Conservation (phyloP, 2,329 filamentous ascomycete genomes). For the Fusarium piperis region DNA sequence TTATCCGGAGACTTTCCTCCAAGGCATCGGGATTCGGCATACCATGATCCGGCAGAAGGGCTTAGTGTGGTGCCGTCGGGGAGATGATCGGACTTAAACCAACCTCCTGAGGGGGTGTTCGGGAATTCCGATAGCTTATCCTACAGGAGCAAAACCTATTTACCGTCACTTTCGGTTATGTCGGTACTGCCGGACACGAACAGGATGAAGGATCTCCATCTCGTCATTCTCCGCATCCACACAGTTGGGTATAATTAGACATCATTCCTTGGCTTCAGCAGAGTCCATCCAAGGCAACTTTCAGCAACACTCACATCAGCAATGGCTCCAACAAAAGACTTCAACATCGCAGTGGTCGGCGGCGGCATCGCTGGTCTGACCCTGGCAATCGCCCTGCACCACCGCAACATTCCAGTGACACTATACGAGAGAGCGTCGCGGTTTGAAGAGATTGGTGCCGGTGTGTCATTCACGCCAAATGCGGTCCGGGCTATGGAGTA, state of each 20-base stretch:
- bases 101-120: not conserved
- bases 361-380: slow-evolving; percentile 62
- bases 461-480: slow-evolving; percentile 63
- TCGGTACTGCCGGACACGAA: not conserved
- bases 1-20: not conserved
- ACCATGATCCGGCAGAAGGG: not conserved
- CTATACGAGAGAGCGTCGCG: slow-evolving; percentile 57
- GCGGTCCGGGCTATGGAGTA: slow-evolving; percentile 57
- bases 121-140: not conserved
- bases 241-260: not conserved
- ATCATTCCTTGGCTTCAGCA: not conserved
- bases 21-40: not conserved
- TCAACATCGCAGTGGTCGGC: slow-evolving; percentile 58
- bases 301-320: not conserved
- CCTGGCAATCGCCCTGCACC: slow-evolving; percentile 57
- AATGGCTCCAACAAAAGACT: slow-evolving; percentile 17
- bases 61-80: not conserved
- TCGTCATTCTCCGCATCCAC: not conserved
- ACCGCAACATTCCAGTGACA: slow-evolving; percentile 53
- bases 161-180: not conserved
- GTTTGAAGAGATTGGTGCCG: slow-evolving; percentile 60
- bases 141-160: not conserved
- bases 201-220: not conserved
- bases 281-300: not conserved
- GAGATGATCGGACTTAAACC: not conserved